Percentiles rank a stretch among this genome's conserved stretches.
These are phyloP conservation scores for Nakaseomyces bracarensis DNA, from an alignment of 1,139 yeast genomes.

Conservation along the genomic window DNA sequence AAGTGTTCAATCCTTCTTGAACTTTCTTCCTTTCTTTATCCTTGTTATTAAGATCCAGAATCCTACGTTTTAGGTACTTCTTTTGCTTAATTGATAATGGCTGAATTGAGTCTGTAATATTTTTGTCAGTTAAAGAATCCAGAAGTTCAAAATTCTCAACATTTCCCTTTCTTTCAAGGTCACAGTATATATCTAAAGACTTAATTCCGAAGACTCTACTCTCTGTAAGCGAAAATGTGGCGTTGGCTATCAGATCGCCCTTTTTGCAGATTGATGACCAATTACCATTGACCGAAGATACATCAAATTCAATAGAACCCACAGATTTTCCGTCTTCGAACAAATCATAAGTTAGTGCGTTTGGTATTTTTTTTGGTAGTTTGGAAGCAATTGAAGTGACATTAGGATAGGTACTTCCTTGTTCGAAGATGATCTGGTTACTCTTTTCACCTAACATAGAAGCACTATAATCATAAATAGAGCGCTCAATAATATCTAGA, in stretches of 20 bases:
- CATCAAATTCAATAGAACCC: constrained; percentile 33
- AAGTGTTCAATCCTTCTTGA: constrained; percentile 44
- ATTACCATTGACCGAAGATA: constrained; percentile 25
- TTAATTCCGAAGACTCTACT: constrained; percentile 45
- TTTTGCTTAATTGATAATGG: neutral
- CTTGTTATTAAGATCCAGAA: constrained; percentile 20
- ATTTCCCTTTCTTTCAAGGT: neutral
- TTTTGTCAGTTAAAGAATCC: neutral
- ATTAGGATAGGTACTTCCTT: constrained; percentile 34
- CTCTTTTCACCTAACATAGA: constrained; percentile 32
- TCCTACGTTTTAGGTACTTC: neutral
- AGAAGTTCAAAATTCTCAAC: neutral
- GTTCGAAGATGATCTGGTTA: constrained; percentile 35
- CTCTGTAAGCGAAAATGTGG: constrained; percentile 41
- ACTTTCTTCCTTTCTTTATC: constrained; percentile 43
- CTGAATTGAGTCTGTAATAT: constrained; percentile 8
- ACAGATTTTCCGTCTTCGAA: constrained; percentile 49
- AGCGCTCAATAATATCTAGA: constrained; percentile 52
- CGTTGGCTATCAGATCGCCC: constrained; percentile 41
- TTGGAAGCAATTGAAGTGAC: constrained; percentile 11
- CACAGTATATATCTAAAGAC: constrained; percentile 39
- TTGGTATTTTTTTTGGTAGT: constrained; percentile 21
- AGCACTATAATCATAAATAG: constrained; percentile 39
- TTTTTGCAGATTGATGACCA: constrained; percentile 34
- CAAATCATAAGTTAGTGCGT: constrained; percentile 39